These are phyloP conservation scores for Mortierella sp. DNA, from an alignment of 371 early-diverging fungal genomes.

Conservation along the genomic window DNA sequence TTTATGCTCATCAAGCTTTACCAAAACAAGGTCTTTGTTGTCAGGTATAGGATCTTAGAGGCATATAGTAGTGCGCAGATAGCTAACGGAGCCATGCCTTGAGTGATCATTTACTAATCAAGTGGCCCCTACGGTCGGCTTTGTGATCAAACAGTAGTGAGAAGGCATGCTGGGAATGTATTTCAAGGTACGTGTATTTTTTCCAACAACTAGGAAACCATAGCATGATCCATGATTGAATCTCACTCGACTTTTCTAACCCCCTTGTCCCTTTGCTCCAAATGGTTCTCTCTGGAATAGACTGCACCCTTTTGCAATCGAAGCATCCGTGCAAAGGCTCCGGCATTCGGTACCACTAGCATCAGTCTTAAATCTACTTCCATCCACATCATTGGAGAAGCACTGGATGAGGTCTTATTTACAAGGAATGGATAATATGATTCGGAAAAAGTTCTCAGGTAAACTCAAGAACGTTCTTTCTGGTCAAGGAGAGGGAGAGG, in stretches of 20 bases:
- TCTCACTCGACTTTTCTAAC: too few species aligned
- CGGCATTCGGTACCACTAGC: conserved; percentile 18
- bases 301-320: conserved; percentile 33
- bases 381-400: conserved; percentile 19
- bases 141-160: conserved; percentile 12
- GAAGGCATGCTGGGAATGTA: conserved; percentile 34
- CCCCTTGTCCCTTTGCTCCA: too few species aligned
- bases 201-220: too few species aligned
- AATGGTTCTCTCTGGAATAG: conserved; percentile 8
- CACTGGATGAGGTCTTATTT: conserved; percentile 42
- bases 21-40: conserved; percentile 3
- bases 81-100: not conserved
- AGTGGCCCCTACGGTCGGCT: not conserved
- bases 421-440: conserved; percentile 25
- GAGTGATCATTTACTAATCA: too few species aligned
- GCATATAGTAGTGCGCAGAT: not conserved
- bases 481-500: too few species aligned
- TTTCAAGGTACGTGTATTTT: conserved; percentile 25
- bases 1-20: conserved; percentile 18
- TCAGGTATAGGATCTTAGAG: not conserved
- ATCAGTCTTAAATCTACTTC: conserved; percentile 27
- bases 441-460: conserved; percentile 31
- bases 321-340: conserved; percentile 28
- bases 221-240: too few species aligned
- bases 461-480: too few species aligned